phyloP scores from a whole-genome alignment of 2,329 filamentous ascomycete species.

The Calcarisporium arbuscula region DNA sequence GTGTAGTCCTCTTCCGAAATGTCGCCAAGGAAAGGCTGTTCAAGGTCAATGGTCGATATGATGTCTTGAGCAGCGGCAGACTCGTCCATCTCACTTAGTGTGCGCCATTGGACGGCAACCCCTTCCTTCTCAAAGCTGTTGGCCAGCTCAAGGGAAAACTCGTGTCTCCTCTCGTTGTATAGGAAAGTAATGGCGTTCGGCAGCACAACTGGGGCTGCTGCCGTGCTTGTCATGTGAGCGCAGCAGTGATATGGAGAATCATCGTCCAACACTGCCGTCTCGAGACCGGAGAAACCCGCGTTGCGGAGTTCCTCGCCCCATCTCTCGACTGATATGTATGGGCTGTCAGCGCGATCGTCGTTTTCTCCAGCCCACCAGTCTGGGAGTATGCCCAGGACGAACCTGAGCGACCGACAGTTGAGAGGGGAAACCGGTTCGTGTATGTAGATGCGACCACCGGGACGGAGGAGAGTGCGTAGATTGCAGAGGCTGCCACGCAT shows the following conservation, averaged over 20 bases:
- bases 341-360: neutral
- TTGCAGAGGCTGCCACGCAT: neutral
- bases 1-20: neutral
- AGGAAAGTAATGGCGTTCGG: neutral
- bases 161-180: neutral
- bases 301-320: neutral
- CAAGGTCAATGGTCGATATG: neutral
- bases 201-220: neutral
- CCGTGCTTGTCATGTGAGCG: too few relatives aligned
- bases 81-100: neutral
- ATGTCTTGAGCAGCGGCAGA: neutral
- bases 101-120: neutral
- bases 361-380: neutral
- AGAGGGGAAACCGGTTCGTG: conserved; percentile 2
- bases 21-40: neutral
- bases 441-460: conserved; percentile 2
- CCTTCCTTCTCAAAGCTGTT: neutral
- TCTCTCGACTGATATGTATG: neutral
- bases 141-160: neutral
- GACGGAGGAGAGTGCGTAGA: conserved; percentile 1
- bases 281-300: neutral
- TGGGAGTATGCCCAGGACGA: neutral
- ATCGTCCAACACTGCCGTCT: neutral
- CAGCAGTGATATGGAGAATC: too few relatives aligned
- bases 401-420: neutral